Percentiles rank a stretch among this genome's conserved stretches.
Evolutionary conservation across 768 basidiomycete species (phyloP).

Genomic region (Termitomyces sp.): DNA sequence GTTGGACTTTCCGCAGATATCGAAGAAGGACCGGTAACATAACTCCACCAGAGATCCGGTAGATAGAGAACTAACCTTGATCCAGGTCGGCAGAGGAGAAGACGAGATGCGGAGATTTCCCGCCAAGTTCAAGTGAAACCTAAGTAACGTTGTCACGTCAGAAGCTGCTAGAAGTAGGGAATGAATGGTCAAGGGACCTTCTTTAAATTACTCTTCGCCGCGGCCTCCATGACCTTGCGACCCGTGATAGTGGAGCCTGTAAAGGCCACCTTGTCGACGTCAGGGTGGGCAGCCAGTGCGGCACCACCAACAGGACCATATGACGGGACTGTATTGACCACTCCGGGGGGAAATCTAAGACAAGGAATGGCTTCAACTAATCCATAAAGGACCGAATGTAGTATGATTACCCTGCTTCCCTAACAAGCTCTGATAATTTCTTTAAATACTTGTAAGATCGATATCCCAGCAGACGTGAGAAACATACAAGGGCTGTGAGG

Average conservation of each 20-base stretch:
- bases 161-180: background rate
- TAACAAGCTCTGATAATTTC: constrained; percentile 81
- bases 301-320: constrained; percentile 80
- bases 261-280: constrained; percentile 94
- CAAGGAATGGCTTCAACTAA: background rate
- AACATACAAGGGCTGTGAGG: constrained; percentile 70
- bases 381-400: background rate
- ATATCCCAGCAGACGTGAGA: background rate
- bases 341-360: constrained; percentile 82
- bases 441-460: constrained; percentile 20
- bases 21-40: background rate
- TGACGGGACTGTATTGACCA: constrained; percentile 86
- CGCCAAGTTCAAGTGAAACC: constrained; percentile 92
- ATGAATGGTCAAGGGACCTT: constrained; percentile 45
- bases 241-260: constrained; percentile 92
- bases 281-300: constrained; percentile 75
- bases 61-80: constrained; percentile 47
- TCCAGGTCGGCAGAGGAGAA: constrained; percentile 92
- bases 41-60: background rate
- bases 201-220: constrained; percentile 91
- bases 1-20: background rate
- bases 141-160: constrained; percentile 21
- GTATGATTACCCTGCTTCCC: constrained; percentile 70
- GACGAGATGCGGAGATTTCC: constrained; percentile 86
- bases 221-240: constrained; percentile 86